Conservation (phyloP, 75 land plant genomes). For the Isoetes taiwanensis region DNA sequence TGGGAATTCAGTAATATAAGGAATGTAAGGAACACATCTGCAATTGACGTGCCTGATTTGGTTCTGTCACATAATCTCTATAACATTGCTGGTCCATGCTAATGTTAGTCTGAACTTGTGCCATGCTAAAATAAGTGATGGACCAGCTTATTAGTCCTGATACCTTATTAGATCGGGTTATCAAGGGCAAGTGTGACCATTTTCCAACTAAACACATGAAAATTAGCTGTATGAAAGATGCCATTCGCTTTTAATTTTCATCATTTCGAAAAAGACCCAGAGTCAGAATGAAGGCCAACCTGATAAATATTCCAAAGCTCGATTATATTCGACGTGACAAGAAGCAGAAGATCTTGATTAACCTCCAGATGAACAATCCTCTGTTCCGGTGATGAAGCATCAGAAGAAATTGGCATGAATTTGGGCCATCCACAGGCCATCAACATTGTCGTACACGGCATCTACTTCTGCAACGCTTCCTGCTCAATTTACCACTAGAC, state of each 20-base stretch:
- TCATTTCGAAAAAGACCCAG: not conserved
- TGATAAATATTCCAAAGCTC: constrained; percentile 82
- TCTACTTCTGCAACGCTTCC: too few species aligned
- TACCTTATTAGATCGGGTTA: too few species aligned
- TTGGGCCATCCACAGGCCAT: constrained; percentile 98
- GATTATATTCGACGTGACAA: constrained; percentile 60
- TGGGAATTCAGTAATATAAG: too few species aligned
- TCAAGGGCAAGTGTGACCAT: not conserved
- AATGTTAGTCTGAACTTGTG: not conserved
- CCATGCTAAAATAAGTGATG: not conserved
- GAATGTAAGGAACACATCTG: too few species aligned
- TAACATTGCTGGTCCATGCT: too few species aligned
- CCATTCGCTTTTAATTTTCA: too few species aligned
- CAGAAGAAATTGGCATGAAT: constrained; percentile 57
- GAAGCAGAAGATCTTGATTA: constrained; percentile 40
- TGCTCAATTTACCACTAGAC: too few species aligned
- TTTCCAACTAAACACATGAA: not conserved
- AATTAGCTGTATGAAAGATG: not conserved
- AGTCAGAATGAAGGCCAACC: constrained; percentile 25
- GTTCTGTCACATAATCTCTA: too few species aligned
- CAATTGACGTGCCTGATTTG: too few species aligned
- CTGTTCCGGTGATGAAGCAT: constrained; percentile 24
- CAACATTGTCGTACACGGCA: constrained; percentile 65
- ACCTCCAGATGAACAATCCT: constrained; percentile 45
- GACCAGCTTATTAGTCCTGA: not conserved